Evolutionary conservation across 495 filamentous ascomycete genomes (phyloP).

Genomic region (Penicillium lividum): DNA sequence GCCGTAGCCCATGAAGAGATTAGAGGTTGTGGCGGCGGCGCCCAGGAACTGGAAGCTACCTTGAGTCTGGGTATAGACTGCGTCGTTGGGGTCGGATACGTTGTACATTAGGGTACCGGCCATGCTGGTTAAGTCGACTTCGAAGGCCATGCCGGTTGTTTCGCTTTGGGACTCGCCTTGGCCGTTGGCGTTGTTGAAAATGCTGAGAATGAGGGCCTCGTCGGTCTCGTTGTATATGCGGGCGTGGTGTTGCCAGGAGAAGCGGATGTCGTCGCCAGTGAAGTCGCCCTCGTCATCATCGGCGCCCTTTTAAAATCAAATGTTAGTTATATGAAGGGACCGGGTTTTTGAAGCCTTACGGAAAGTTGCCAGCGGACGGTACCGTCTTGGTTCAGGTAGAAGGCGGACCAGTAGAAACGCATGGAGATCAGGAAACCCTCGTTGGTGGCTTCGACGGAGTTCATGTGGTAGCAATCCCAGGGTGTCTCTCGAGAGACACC

Average conservation of each 20-base stretch:
- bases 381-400: conserved; percentile 30
- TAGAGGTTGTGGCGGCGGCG: conserved; percentile 21
- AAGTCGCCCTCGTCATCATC: conserved; percentile 39
- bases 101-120: conserved; percentile 10
- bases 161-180: conserved; percentile 1
- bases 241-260: conserved; percentile 36
- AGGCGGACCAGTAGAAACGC: conserved; percentile 32
- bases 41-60: conserved; percentile 41
- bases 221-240: conserved; percentile 26
- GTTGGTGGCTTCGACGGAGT: conserved; percentile 33
- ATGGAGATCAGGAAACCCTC: conserved; percentile 37
- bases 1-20: conserved; percentile 46
- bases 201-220: conserved; percentile 20
- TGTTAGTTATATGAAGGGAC: not conserved
- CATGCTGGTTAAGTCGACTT: conserved; percentile 21
- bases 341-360: conserved; percentile 4
- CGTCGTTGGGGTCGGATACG: conserved; percentile 26
- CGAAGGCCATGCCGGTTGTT: conserved; percentile 21
- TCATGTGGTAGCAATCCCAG: conserved; percentile 44
- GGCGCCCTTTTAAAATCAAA: conserved; percentile 7
- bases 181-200: conserved; percentile 31
- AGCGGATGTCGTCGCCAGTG: conserved; percentile 24
- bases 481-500: conserved; percentile 17
- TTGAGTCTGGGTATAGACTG: conserved; percentile 35
- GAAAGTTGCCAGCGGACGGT: conserved; percentile 33